Evolutionary conservation across 768 basidiomycete species (phyloP), one percentile per base, ranked within the genome.

Genomic region (Kwoniella heveanensis): DNA sequence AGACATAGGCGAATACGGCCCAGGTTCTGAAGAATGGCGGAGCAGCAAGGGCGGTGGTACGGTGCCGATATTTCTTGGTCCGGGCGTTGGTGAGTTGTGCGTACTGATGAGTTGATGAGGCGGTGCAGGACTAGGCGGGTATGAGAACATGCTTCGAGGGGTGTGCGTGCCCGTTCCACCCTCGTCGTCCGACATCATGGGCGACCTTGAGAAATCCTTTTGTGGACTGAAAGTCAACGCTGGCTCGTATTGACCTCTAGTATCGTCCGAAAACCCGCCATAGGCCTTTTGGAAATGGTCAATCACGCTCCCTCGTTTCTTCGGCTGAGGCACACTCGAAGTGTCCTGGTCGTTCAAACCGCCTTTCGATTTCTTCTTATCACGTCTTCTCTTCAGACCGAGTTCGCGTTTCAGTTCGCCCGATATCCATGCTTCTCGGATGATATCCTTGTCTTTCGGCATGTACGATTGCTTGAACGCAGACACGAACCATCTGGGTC

Each of bases 401-500:
- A 79, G 65, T 30, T 72, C 64, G 19, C 62, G 64, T 57, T 79
- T 77, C 36, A 78, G 58, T 32, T 70, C 64, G 21, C 76, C 77
- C 0, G 61, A 64, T 24, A 78, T 70, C 77, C 77, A 77, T 15
- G 89, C 82, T 64, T 98, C 95, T 27, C 95, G 88, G 8, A 98
- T 83, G 60, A 97, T 88, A 71, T 96, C 90, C 76, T 87, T 89
- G 83, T 98, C 95, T 19, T 87, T 82, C 1, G 94, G 93, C 52
- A 78, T 81, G 72, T 93, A 96, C 0, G 87, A 84, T 0, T 87
- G 83, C 10, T 84, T 82, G 64, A 88, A 74, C 76, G 85, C 91
- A 74, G 91, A 90, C 80, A 87, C 82, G 30, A 94, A 57, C 82
- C 90, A 92, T 17, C 91, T 86, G 0, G 95, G 95, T 5, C 87